Evolutionary conservation across 352 stramenopile species (phyloP).

Genomic region (Saprolegnia parasitica): DNA sequence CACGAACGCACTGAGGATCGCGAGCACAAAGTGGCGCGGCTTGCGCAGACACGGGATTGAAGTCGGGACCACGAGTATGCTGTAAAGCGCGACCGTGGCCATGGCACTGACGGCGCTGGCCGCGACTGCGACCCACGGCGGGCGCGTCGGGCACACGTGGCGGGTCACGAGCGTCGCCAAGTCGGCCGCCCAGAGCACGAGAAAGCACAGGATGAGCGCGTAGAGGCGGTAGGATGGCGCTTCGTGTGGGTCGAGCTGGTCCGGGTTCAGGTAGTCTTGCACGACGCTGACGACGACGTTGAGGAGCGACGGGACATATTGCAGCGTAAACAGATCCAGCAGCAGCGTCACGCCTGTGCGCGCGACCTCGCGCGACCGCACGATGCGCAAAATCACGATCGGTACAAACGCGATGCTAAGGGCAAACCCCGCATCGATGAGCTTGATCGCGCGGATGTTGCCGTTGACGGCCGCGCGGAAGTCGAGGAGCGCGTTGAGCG

Average conservation of each 20-base stretch:
- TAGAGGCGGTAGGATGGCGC: conserved; percentile 1
- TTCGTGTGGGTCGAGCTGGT: neutral
- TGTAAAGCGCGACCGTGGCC: conserved; percentile 5
- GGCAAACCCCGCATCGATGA: conserved; percentile 20
- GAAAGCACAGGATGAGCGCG: conserved; percentile 17
- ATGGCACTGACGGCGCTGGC: conserved; percentile 3
- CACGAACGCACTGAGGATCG: neutral
- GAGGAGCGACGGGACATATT: conserved; percentile 25
- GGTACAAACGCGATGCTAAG: conserved; percentile 18
- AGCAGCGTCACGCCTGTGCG: conserved; percentile 19
- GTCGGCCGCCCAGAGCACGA: conserved; percentile 22
- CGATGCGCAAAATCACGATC: conserved; percentile 17
- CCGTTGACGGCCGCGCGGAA: conserved; percentile 17
- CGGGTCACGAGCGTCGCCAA: conserved; percentile 1
- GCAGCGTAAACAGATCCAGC: conserved; percentile 27
- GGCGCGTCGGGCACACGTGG: neutral
- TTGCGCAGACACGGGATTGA: neutral
- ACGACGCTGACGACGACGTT: conserved; percentile 6
- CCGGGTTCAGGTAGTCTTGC: conserved; percentile 6
- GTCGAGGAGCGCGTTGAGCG: conserved; percentile 23
- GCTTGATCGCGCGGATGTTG: conserved; percentile 14
- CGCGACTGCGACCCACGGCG: conserved; percentile 6
- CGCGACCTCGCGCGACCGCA: conserved; percentile 15
- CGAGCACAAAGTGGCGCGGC: conserved; percentile 16
- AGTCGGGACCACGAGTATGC: conserved; percentile 1